A percentile compares a stretch with the other conserved stretches of the same genome.
Conservation (phyloP, 164 flowering plant species). For the Buxus sempervirens region DNA sequence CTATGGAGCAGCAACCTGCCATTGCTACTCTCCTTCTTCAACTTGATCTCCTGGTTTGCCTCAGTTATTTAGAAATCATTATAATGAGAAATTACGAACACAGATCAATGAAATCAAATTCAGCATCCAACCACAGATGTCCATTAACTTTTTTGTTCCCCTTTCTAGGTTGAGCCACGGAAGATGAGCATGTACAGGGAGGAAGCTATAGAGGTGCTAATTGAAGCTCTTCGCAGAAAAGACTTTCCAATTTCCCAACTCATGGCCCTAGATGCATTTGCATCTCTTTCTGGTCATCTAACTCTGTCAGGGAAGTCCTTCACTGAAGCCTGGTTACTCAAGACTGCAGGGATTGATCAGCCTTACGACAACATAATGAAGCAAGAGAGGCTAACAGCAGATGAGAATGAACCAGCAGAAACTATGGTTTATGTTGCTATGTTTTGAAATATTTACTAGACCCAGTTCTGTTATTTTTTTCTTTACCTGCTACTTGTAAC, state of each 20-base stretch:
- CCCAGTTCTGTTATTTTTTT: conserved; percentile 6
- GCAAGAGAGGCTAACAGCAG: conserved; percentile 30
- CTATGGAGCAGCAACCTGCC: conserved; percentile 67
- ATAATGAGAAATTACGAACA: neutral
- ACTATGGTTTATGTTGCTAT: conserved; percentile 33
- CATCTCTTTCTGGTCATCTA: conserved; percentile 50
- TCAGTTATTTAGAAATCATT: conserved; percentile 4
- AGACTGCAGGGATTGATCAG: conserved; percentile 58
- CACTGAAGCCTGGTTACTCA: conserved; percentile 64
- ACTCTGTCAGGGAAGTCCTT: conserved; percentile 47
- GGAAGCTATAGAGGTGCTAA: conserved; percentile 61
- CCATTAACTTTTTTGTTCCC: conserved; percentile 12
- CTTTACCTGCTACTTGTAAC: conserved; percentile 1
- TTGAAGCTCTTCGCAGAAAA: conserved; percentile 56
- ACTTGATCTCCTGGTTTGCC: conserved; percentile 74
- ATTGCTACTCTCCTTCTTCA: conserved; percentile 74
- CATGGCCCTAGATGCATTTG: conserved; percentile 52
- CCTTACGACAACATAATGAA: conserved; percentile 46
- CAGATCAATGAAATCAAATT: neutral
- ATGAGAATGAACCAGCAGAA: conserved; percentile 37
- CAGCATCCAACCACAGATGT: neutral
- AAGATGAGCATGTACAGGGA: conserved; percentile 87
- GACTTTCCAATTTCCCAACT: conserved; percentile 54
- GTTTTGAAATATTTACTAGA: too few species aligned
- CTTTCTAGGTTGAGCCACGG: conserved; percentile 55